phyloP scores from a whole-genome alignment of 169 alveolate genomes.

The Plasmodium ovale region DNA sequence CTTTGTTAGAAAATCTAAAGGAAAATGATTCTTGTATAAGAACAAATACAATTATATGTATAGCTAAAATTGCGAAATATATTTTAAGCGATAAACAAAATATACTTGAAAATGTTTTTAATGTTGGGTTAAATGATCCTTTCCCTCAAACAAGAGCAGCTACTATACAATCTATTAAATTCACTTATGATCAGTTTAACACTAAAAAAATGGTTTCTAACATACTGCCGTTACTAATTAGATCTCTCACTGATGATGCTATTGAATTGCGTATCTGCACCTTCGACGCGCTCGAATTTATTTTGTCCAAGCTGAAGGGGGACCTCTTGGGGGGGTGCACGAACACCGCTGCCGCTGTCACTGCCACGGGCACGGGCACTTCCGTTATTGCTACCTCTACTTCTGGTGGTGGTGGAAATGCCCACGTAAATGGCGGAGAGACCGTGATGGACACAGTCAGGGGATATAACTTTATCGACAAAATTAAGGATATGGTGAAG shows the following conservation, averaged over 20 bases:
- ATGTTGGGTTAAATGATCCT: slow-evolving; percentile 78
- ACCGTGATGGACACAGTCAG: neutral
- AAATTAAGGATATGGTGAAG: slow-evolving; percentile 8
- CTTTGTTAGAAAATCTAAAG: slow-evolving; percentile 77
- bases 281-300: slow-evolving; percentile 77
- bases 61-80: slow-evolving; percentile 83
- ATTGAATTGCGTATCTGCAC: slow-evolving; percentile 67
- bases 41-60: slow-evolving; percentile 83
- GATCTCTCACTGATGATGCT: slow-evolving; percentile 78
- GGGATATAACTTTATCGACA: slow-evolving; percentile 13
- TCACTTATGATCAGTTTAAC: slow-evolving; percentile 79
- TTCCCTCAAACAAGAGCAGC: slow-evolving; percentile 79
- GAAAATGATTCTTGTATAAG: slow-evolving; percentile 81
- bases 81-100: slow-evolving; percentile 78
- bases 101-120: slow-evolving; percentile 83
- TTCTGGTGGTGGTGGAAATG: neutral
- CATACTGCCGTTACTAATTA: slow-evolving; percentile 80
- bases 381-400: neutral
- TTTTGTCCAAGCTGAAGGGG: slow-evolving; percentile 34
- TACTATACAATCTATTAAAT: slow-evolving; percentile 78
- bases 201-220: slow-evolving; percentile 70
- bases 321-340: neutral
- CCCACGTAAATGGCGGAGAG: neutral
- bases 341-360: no score
- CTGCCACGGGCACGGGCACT: neutral